Conservation (phyloP, 2,329 filamentous ascomycete species). For the Nemania serpens region DNA sequence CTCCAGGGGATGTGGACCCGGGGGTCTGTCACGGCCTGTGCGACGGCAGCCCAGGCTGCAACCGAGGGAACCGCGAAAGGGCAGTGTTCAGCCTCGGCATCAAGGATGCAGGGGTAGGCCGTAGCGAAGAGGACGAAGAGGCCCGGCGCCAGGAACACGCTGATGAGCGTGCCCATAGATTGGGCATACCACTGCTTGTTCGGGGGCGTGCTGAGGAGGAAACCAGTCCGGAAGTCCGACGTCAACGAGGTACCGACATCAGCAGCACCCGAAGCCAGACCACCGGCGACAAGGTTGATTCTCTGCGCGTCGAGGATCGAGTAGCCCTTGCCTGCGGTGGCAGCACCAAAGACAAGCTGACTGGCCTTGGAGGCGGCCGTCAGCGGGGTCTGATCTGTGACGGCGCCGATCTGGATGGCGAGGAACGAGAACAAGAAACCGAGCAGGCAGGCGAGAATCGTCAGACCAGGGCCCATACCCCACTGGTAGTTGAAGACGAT, state of each 20-base stretch:
- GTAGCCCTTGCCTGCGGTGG: slow-evolving; percentile 60
- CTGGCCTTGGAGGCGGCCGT: slow-evolving; percentile 71
- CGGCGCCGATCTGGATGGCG: slow-evolving; percentile 63
- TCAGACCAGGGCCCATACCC: slow-evolving; percentile 61
- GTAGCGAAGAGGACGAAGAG: slow-evolving; percentile 70
- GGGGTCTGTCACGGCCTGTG: slow-evolving; percentile 63
- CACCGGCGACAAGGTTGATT: slow-evolving; percentile 68
- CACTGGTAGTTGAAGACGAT: slow-evolving; percentile 57
- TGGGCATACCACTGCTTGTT: slow-evolving; percentile 70
- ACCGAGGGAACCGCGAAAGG: slow-evolving; percentile 67
- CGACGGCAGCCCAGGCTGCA: slow-evolving; percentile 68
- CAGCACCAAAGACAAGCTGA: slow-evolving; percentile 69
- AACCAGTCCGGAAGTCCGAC: slow-evolving; percentile 70
- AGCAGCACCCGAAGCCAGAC: slow-evolving; percentile 60
- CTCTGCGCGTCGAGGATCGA: slow-evolving; percentile 58
- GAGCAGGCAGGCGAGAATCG: slow-evolving; percentile 59
- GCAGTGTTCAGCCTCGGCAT: slow-evolving; percentile 52
- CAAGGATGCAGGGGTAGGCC: slow-evolving; percentile 71
- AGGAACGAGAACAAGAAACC: slow-evolving; percentile 66
- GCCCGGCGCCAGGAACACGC: slow-evolving; percentile 69
- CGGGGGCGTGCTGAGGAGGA: slow-evolving; percentile 67
- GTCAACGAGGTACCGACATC: slow-evolving; percentile 59
- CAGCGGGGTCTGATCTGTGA: slow-evolving; percentile 66
- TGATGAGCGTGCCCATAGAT: slow-evolving; percentile 63
- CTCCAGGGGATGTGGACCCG: slow-evolving; percentile 58